Evolutionary conservation across 2,329 filamentous ascomycete genomes (phyloP), one percentile per base, ranked within the genome.

Genomic region (Aureobasidium melanogenum): DNA sequence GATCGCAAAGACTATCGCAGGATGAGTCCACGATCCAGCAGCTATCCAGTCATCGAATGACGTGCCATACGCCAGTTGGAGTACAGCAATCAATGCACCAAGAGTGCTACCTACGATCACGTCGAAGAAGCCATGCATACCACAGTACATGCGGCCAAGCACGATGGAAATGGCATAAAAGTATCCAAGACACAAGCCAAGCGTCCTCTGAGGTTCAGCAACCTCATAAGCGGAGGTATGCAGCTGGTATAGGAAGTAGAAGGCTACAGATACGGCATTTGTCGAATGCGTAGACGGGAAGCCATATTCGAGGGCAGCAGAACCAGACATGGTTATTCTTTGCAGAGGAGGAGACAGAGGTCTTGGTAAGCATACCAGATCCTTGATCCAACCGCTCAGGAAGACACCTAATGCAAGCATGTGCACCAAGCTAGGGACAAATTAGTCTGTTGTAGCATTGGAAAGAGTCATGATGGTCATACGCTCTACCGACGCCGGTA

Each of bases 121-220:
- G 73, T 99, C 94, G 46, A 94, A 80, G 75, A 97, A 96, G 12
- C 94, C 94, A 75, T 99, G 94, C 94, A 99, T 99, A 64, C 94
- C 94, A 71, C 94, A 99, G 77, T 99, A 97, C 38, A 99, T 79
- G 22, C 94, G 86, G 6, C 94, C 94, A 64, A 97, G 78, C 43
- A 97, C 83, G 70, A 99, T 97, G 28, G 93, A 97, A 14, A 84
- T 76, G 36, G 89, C 90, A 71, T 97, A 99, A 67, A 90, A 87
- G 73, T 94, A 95, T 43, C 88, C 86, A 6, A 89, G 73, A 5
- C 75, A 73, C 28, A 96, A 77, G 4, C 80, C 74, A 3, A 86
- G 64, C 5, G 30, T 43, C 64, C 64, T 70, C 82, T 76, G 2
- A 84, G 76, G 34, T 82, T 75, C 63, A 8, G 65, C 67, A 59